phyloP scores from a whole-genome alignment of 345 rosid species.

The Syzygium oleosum region DNA sequence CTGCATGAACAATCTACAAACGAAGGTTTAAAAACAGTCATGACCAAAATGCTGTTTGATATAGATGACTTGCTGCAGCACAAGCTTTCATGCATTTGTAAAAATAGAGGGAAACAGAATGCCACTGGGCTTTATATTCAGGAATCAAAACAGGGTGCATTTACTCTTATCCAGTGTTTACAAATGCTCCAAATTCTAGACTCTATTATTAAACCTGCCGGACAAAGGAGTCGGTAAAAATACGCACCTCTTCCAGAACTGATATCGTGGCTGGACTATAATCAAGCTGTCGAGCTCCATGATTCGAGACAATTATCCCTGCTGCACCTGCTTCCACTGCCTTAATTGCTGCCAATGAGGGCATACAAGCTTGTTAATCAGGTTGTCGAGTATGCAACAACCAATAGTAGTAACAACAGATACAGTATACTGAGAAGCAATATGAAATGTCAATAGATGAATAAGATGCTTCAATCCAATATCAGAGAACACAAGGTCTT shows the following conservation, averaged over 20 bases:
- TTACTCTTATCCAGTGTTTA: neutral
- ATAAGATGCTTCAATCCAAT: neutral
- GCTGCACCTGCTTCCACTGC: conserved; percentile 62
- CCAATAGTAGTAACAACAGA: neutral
- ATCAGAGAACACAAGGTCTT: neutral
- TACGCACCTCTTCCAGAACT: conserved; percentile 57
- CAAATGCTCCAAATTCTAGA: too few relatives aligned
- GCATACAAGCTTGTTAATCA: neutral
- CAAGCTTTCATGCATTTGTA: neutral
- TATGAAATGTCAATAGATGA: neutral
- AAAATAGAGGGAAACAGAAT: neutral
- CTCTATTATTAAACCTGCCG: neutral
- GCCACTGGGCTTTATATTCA: neutral
- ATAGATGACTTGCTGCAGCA: neutral
- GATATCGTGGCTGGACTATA: conserved; percentile 55
- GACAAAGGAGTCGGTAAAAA: neutral
- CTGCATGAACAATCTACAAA: conserved; percentile 59
- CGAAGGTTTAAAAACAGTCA: neutral
- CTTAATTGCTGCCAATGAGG: conserved; percentile 42
- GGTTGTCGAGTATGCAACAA: neutral
- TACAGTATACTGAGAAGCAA: neutral
- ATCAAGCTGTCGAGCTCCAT: conserved; percentile 76
- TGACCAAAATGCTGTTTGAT: neutral
- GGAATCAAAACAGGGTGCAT: neutral
- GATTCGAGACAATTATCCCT: conserved; percentile 74